Conservation (phyloP, 345 rosid species). For the Mercurialis annua region DNA sequence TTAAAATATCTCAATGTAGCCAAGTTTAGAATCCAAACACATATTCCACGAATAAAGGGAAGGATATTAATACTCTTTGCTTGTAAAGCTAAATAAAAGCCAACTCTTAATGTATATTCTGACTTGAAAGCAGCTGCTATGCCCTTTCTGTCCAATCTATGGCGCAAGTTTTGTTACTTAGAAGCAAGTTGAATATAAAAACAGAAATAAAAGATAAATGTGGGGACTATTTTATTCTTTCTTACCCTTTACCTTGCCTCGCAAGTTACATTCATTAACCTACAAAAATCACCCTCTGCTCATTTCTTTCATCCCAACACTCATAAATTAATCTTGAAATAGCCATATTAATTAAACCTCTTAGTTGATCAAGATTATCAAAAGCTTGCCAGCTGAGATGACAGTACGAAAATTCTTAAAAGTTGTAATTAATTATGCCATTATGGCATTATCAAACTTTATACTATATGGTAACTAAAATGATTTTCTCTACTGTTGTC, state of each 20-base stretch:
- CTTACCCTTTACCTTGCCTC: constrained; percentile 8
- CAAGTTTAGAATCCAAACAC: no score
- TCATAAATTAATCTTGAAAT: neutral
- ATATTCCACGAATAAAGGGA: no score
- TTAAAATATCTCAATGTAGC: no score
- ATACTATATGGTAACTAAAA: no score
- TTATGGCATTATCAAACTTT: no score
- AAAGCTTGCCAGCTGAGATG: neutral
- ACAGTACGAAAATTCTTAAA: no score
- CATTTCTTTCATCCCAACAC: neutral
- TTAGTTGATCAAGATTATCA: neutral
- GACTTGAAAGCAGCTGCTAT: constrained; percentile 22
- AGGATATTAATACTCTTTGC: no score
- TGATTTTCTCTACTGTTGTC: no score
- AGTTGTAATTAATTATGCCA: no score
- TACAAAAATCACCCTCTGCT: neutral
- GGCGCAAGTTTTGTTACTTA: neutral
- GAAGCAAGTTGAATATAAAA: constrained; percentile 14
- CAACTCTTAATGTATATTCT: neutral
- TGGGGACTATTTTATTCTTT: constrained; percentile 17
- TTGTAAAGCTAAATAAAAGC: neutral
- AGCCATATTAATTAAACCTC: no score
- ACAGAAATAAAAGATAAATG: constrained; percentile 8
- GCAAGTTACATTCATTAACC: neutral
- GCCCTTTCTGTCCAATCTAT: constrained; percentile 22